A percentile compares a stretch with the other conserved stretches of the same genome.
Evolutionary conservation across 768 basidiomycete species (phyloP).

Genomic region (Guyanaporus albipodus): DNA sequence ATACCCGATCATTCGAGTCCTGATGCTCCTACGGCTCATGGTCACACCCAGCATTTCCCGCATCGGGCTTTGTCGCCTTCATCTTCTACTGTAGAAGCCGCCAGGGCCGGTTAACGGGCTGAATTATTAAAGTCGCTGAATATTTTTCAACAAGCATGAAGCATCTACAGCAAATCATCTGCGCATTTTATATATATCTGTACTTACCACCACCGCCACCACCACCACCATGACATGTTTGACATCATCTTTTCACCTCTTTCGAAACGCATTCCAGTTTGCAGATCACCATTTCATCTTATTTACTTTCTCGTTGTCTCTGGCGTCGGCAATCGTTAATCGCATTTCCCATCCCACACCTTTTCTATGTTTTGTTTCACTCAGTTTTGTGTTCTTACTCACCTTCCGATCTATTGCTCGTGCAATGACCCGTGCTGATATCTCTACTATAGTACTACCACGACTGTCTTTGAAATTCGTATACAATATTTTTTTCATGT

Average conservation of each 20-base stretch:
- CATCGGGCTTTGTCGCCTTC: conserved; percentile 37
- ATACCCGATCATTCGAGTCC: conserved; percentile 36
- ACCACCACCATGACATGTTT: conserved; percentile 34
- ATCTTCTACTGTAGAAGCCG: conserved; percentile 37
- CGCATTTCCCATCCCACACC: conserved; percentile 22
- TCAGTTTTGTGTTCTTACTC: conserved; percentile 18
- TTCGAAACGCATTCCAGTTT: conserved; percentile 29
- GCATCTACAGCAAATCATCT: conserved; percentile 38
- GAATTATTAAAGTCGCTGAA: conserved; percentile 37
- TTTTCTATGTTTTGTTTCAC: conserved; percentile 11
- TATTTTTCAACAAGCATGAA: conserved; percentile 38
- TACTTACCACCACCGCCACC: too few relatives aligned
- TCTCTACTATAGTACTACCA: conserved; percentile 35
- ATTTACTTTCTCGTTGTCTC: conserved; percentile 23
- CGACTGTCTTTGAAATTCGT: conserved; percentile 18
- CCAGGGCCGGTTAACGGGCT: conserved; percentile 38
- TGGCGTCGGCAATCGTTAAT: conserved; percentile 29
- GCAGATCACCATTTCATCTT: conserved; percentile 29
- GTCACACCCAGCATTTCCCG: conserved; percentile 37
- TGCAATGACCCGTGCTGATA: conserved; percentile 29
- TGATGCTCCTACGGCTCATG: conserved; percentile 29
- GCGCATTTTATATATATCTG: conserved; percentile 40
- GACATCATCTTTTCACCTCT: conserved; percentile 23
- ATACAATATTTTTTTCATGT: conserved; percentile 9
- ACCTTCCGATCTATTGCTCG: conserved; percentile 27